These are phyloP conservation scores for Hyphopichia wangnamkhiaoensis DNA, from an alignment of 1,139 yeast genomes.

Conservation along the genomic window DNA sequence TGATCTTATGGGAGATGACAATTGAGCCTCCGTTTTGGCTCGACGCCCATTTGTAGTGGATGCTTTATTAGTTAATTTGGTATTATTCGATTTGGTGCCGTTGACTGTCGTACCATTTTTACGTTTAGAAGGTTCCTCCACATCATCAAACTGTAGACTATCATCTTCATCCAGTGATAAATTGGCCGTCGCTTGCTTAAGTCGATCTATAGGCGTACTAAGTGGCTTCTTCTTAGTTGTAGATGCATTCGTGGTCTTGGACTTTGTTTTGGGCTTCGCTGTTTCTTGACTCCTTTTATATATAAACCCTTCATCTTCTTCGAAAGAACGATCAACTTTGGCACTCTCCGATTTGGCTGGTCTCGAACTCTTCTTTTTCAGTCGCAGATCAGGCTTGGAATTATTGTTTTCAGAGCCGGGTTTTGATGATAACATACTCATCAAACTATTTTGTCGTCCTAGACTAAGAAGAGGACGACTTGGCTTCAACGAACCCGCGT, in stretches of 20 bases:
- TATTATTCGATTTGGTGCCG: neutral
- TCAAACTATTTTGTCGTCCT: neutral
- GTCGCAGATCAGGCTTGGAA: neutral
- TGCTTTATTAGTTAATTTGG: neutral
- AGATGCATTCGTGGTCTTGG: constrained; percentile 8
- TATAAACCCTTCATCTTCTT: constrained; percentile 49
- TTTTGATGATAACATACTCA: neutral
- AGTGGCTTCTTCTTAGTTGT: constrained; percentile 17
- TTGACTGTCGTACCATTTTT: neutral
- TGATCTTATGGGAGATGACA: constrained; percentile 28
- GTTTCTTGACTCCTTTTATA: constrained; percentile 34
- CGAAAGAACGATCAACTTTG: constrained; percentile 20
- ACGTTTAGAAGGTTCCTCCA: neutral
- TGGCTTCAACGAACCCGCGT: neutral
- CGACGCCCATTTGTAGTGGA: neutral
- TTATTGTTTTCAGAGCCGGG: neutral
- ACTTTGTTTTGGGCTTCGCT: constrained; percentile 10
- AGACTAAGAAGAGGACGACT: neutral
- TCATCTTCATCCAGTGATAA: constrained; percentile 16
- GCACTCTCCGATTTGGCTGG: too few relatives aligned
- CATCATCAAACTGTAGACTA: constrained; percentile 12
- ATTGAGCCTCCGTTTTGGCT: constrained; percentile 11
- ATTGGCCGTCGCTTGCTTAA: constrained; percentile 25
- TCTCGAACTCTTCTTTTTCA: too few relatives aligned
- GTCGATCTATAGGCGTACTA: constrained; percentile 28